A percentile compares a stretch with the other conserved stretches of the same genome.
These are phyloP conservation scores for Aspergillus ibericus DNA, from an alignment of 2,329 filamentous ascomycete species.

Conservation along the genomic window DNA sequence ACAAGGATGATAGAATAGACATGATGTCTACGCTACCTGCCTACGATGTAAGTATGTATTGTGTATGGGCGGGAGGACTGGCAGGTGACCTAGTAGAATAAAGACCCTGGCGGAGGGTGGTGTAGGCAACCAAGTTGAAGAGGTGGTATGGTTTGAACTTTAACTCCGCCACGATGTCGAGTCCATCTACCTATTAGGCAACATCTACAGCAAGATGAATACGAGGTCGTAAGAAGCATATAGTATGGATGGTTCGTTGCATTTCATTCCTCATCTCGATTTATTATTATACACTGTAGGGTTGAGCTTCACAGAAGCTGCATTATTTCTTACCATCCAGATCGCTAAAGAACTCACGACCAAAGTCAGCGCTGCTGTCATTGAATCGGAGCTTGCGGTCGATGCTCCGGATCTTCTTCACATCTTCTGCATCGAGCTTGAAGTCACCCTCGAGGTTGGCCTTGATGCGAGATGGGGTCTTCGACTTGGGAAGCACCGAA, in stretches of 20 bases:
- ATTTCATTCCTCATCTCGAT: not conserved
- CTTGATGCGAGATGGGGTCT: constrained; percentile 46
- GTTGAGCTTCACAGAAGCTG: not conserved
- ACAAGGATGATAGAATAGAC: no score
- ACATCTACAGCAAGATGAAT: not conserved
- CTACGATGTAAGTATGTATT: no score
- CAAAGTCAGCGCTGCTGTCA: constrained; percentile 57
- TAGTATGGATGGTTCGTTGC: not conserved
- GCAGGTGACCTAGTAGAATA: not conserved
- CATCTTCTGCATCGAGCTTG: constrained; percentile 57
- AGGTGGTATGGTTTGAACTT: not conserved
- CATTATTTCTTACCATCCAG: constrained; percentile 54
- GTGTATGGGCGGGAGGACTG: not conserved
- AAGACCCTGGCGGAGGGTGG: not conserved
- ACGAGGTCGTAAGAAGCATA: not conserved
- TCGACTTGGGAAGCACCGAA: constrained; percentile 56
- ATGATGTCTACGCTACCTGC: no score
- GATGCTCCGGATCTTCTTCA: constrained; percentile 55
- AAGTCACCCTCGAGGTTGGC: constrained; percentile 55
- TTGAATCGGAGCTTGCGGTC: constrained; percentile 66
- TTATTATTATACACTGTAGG: not conserved
- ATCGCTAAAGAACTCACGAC: constrained; percentile 59
- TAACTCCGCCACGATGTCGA: not conserved
- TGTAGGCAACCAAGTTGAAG: not conserved
- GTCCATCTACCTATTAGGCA: not conserved